Evolutionary conservation across 176 grass and related monocot genomes (phyloP).

Genomic region (Carex cristatella): DNA sequence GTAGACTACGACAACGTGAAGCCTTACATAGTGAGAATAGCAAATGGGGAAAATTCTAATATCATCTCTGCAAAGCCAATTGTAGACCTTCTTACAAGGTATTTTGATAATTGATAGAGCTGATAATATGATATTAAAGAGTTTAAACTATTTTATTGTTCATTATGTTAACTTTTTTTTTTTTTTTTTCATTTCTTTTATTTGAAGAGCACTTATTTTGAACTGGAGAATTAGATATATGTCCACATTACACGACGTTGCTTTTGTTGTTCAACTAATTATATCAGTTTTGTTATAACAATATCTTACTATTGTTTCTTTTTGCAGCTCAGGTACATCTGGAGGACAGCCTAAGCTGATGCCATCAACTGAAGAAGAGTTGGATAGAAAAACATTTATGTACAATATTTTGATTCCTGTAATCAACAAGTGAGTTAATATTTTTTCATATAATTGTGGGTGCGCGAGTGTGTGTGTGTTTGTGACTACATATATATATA

Average conservation of each 20-base stretch:
- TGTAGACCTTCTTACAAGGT: conserved; percentile 77
- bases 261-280: background rate
- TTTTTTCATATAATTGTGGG: background rate
- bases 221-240: background rate
- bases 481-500: no score
- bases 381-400: conserved; percentile 73
- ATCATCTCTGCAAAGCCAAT: conserved; percentile 59
- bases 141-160: background rate
- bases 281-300: background rate
- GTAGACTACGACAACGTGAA: conserved; percentile 72
- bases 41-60: conserved; percentile 46
- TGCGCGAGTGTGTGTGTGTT: no score
- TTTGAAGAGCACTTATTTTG: background rate
- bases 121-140: background rate
- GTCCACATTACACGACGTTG: background rate
- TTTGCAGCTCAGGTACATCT: conserved; percentile 66
- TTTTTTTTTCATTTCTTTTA: background rate
- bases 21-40: conserved; percentile 63
- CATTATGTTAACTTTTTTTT: background rate
- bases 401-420: conserved; percentile 68
- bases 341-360: conserved; percentile 75
- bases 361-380: conserved; percentile 66
- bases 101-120: background rate
- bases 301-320: background rate
- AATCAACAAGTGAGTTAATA: conserved; percentile 44